Evolutionary conservation across 441 rosid species (phyloP), one percentile per base, ranked within the genome.

Genomic region (Jatropha podagrica): DNA sequence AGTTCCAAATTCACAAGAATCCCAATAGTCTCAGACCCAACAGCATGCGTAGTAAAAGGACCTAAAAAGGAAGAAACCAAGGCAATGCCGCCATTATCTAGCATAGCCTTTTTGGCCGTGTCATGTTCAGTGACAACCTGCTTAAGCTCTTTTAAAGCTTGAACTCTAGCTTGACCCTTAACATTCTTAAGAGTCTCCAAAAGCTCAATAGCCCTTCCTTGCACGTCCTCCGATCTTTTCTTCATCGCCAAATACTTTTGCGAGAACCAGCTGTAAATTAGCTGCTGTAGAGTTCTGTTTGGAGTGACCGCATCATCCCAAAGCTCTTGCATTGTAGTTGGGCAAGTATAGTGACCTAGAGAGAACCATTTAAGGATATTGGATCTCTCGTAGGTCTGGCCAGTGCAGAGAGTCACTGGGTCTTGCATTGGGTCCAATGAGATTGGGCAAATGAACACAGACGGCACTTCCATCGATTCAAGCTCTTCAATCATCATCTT

Each of bases 371-470:
- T 94, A 55, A 88, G 83, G 71, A 94, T 94, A 81, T 92, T 94
- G 82, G 84, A 85, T 82, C 96, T 86, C 81, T 94, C 94, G 32
- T 94, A 94, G 71, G 97, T 94, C 77, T 92, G 96, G 60, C 98
- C 97, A 10, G 97, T 94, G 83, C 97, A 92, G 42, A 92, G 87
- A n/a, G 97, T 94, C 54, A 94, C 96, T 0, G 97, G 96, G 82
- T 94, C 97, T 78, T 86, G 91, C 97, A 94, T 94, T 67, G 97
- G 91, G 72, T 94, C 96, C n/a, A 94, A 77, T 0, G 98, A 94
- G 82, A 94, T 94, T n/a, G 96, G 98, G 66, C 98, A 92, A n/a
- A 94, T 91, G 87, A 94, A 94, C 54, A 94, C 96, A 0, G 86
- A 75, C 0, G 98, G 97, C 7, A 87, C 87, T 54, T 90, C 90